Evolutionary conservation across 257 asterid species (phyloP), one percentile per base, ranked within the genome.

Genomic region (Solanum rostratum): DNA sequence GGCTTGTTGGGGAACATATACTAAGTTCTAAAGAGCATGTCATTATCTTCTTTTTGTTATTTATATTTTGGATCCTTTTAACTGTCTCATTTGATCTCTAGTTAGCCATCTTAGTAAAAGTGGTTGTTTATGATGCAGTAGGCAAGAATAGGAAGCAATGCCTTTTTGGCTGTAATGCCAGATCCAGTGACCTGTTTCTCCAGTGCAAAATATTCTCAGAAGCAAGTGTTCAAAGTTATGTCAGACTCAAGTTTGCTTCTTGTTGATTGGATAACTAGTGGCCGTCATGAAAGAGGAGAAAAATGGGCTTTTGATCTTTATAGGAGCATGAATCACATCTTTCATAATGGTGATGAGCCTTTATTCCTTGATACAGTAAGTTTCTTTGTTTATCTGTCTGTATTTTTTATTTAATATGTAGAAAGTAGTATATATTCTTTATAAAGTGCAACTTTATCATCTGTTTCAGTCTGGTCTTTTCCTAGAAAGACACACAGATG

Each of bases 171-270:
- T 41, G 92, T 95, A 59, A 91, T 95, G 83, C 99, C 99, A 41
- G 99, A 97, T 87, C 99, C 99, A 30, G 99, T 97, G 63, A 97
- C 99, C 30, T 97, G 99, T 88, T 97, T 95, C 87, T 90, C 98
- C 63, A 93, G 96, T n/a, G 97, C 99, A 74, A 92, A 80, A 86
- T 95, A 95, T 85, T 91, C 93, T 83, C 99, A 97, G 68, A 91
- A 79, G 81, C 99, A 97, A 85, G 92, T 84, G 50, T 97, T 95
- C 90, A 92, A 79, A 70, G 88, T 95, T 76, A 83, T 30, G 46
- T 83, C 92, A 15, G 90, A 89, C 43, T 97, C 99, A 9, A 95
- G 89, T 90, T 89, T 97, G 94, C 93, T 97, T 45, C 70, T 95
- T 30, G 98, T 97, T 60, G 99, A 97, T 87, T 97, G 99, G 99